Evolutionary conservation across 2,329 filamentous ascomycete genomes (phyloP), one percentile per base, ranked within the genome.

Genomic region (Calonectria naviculata): DNA sequence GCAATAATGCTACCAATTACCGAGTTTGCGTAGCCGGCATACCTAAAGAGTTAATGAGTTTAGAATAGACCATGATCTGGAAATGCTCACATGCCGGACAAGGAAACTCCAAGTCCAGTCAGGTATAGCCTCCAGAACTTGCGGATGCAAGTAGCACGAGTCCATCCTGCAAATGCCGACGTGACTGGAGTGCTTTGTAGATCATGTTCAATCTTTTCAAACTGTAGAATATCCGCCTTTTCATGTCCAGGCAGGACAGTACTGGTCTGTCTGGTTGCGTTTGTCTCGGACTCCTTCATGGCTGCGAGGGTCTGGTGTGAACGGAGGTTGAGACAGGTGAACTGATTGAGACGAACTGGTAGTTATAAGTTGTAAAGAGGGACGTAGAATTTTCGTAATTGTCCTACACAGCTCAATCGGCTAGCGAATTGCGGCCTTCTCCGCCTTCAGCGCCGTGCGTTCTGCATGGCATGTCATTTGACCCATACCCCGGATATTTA

Each of bases 1-100:
- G 68, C 68, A 63, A 71, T 60, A 17, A 71, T 67, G 28, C 71
- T 73, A 2, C 71, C 71, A 17, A 73, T 36, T 1, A 62, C 71
- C 9, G 66, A 71, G 41, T 42, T 72, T 47, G 71, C 68, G 24
- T 71, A 71, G 0, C 68, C 68, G 15, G 68, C 24, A n/a, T 68
- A 58, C 58, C 41, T 46, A 24, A 21, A 54, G n/a, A 12, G 28
- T 34, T 19, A 54, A 31, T n/a, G 5, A 19, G 7, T 12, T 12
- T 52, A 21, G 12, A n/a, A 34, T 26, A 1, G 10, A 24, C 17
- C 26, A 29, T 29, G 0, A 54, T n/a, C 31, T 41, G 15, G 3
- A 10, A 8, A 13, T 28, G 58, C 68, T 67, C 29, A 71, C 68
- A 68, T 71, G 62, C 68, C 68, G 9, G 65, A 41, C 47, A 71